Evolutionary conservation across 1,284 basidiomycete species (phyloP).

Genomic region (Sanghuangporus baumii): DNA sequence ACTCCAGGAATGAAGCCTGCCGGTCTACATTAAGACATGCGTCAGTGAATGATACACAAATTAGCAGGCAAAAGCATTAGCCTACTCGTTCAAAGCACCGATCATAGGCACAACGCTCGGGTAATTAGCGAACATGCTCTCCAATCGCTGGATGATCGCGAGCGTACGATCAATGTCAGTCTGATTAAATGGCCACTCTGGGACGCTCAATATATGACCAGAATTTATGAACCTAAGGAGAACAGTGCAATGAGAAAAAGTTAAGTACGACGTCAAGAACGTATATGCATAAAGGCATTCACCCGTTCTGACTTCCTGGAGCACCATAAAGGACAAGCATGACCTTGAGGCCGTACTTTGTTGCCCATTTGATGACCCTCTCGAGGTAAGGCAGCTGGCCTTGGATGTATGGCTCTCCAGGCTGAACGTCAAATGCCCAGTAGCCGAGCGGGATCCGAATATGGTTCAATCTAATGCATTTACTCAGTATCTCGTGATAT

Average conservation of each 20-base stretch:
- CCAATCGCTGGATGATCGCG: slow-evolving; percentile 60
- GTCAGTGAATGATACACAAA: neutral
- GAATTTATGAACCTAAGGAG: slow-evolving; percentile 76
- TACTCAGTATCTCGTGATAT: neutral
- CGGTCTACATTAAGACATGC: slow-evolving; percentile 44
- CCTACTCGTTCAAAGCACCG: slow-evolving; percentile 73
- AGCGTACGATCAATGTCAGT: slow-evolving; percentile 69
- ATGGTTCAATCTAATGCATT: slow-evolving; percentile 60
- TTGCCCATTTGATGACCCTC: slow-evolving; percentile 76
- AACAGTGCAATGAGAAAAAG: neutral
- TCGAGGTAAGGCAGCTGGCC: slow-evolving; percentile 75
- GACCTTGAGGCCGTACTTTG: slow-evolving; percentile 71
- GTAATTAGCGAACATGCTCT: slow-evolving; percentile 52
- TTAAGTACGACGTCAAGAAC: neutral
- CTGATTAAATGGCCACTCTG: slow-evolving; percentile 66
- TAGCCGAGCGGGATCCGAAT: slow-evolving; percentile 86
- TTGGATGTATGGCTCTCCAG: slow-evolving; percentile 81
- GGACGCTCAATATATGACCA: slow-evolving; percentile 58
- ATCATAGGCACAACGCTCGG: slow-evolving; percentile 63
- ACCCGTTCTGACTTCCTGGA: slow-evolving; percentile 83
- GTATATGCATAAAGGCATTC: slow-evolving; percentile 19
- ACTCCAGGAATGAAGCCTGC: slow-evolving; percentile 62
- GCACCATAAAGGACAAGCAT: slow-evolving; percentile 81
- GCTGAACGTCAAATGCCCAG: slow-evolving; percentile 86
- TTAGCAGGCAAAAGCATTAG: neutral